phyloP scores from a whole-genome alignment of 2,329 filamentous ascomycete species.

The Bipolaris cookei region DNA sequence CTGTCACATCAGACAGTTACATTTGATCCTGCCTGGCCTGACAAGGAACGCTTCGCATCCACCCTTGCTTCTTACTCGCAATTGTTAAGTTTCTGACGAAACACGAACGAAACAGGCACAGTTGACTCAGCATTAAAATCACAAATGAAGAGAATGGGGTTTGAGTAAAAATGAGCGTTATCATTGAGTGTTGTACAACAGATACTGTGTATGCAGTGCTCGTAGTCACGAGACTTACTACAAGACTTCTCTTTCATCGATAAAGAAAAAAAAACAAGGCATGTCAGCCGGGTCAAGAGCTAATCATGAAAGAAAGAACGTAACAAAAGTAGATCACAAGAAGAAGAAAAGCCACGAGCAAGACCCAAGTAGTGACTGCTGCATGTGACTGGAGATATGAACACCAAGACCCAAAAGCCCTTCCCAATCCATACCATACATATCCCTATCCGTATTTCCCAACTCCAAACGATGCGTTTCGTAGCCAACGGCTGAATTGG shows the following conservation, averaged over 20 bases:
- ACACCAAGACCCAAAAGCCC: slow-evolving; percentile 23
- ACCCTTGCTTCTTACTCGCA: background rate
- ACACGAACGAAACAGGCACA: background rate
- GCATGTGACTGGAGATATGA: slow-evolving; percentile 17
- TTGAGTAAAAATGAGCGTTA: slow-evolving; percentile 15
- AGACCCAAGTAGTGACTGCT: slow-evolving; percentile 18
- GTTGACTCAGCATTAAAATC: background rate
- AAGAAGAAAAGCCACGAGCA: slow-evolving; percentile 14
- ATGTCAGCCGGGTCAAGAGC: slow-evolving; percentile 19
- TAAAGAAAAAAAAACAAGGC: slow-evolving; percentile 24
- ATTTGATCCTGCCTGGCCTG: background rate
- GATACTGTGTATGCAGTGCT: slow-evolving; percentile 16
- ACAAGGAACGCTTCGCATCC: background rate
- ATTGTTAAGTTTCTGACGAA: background rate
- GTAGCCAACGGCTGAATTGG: slow-evolving; percentile 13
- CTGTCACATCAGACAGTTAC: background rate
- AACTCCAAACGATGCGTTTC: slow-evolving; percentile 36
- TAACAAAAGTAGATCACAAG: slow-evolving; percentile 13
- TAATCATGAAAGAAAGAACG: slow-evolving; percentile 26
- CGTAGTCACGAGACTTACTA: slow-evolving; percentile 19
- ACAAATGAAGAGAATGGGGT: background rate
- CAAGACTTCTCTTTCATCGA: slow-evolving; percentile 16
- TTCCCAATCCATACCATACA: slow-evolving; percentile 15
- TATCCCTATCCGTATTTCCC: slow-evolving; percentile 14
- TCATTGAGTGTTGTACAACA: slow-evolving; percentile 24